phyloP scores from a whole-genome alignment of 306 rosid genomes.

The Citrullus mucosospermus region DNA sequence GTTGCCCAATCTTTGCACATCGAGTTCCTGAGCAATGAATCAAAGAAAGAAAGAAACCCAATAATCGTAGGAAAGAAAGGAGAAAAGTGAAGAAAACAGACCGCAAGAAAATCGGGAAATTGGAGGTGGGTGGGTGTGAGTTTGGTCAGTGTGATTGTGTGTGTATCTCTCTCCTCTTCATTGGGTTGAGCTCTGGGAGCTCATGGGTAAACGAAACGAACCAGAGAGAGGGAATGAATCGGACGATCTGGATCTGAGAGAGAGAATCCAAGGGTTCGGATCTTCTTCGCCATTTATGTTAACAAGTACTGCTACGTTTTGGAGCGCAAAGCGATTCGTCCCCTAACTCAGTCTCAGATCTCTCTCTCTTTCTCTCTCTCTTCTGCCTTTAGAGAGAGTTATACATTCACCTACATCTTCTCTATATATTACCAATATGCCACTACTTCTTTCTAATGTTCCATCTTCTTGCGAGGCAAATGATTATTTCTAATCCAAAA shows the following conservation, averaged over 20 bases:
- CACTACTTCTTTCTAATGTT: not conserved
- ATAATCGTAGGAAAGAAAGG: not conserved
- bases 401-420: not conserved
- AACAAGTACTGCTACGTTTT: not conserved
- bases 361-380: not conserved
- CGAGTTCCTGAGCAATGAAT: conserved; percentile 2
- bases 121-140: not conserved
- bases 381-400: not conserved
- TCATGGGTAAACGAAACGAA: not conserved
- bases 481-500: too few species aligned
- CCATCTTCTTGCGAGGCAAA: too few species aligned
- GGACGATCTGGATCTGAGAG: conserved; percentile 23
- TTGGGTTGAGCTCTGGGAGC: conserved; percentile 26
- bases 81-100: not conserved
- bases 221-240: conserved; percentile 8
- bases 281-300: conserved; percentile 20
- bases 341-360: not conserved
- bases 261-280: conserved; percentile 52
- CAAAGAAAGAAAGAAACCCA: not conserved
- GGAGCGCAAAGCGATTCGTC: conserved; percentile 21
- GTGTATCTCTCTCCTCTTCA: not conserved
- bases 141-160: not conserved
- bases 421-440: not conserved
- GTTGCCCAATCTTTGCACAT: not conserved
- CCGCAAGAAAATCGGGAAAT: not conserved